Base-by-base conservation (phyloP, 805 yeast genomes). In the Kregervanrija pseudodelftensis region DNA sequence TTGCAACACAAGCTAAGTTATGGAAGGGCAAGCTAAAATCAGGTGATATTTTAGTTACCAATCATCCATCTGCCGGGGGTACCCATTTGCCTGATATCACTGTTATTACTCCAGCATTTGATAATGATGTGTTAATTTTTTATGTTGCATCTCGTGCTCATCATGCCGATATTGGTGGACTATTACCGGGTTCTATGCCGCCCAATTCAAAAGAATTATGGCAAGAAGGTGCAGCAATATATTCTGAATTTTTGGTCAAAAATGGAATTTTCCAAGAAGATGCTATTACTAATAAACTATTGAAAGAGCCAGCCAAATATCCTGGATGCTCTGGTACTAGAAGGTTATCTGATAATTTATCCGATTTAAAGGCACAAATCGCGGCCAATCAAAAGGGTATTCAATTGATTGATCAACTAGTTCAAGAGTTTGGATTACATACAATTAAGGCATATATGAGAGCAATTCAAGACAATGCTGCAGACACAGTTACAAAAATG, bases 91-190 rank as follows among this genome's bases (percentile, higher is more conserved):
- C 95, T 0, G 95, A 86, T 65, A 88, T 90, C 51, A 90, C 97
- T 0, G 95, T 90, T 11, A 81, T 91, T 38, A 85, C 96, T 0
- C 98, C 98, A 0, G 89, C 90, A 1, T 84, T 87, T 58, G 69
- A 77, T n/a, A 70, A 70, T 37, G 74, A 69, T 7, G 62, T 68
- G 43, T 73, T 87, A 33, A 76, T 88, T 28, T 90, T 90, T 61
- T 90, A 87, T 71, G 89, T 87, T 11, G 98, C 97, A 0, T 82
- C 95, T 0, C 73, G 98, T 51, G 97, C 96, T 2, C 98, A 90
- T 65, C 98, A 91, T 65, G 90, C 96, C 5, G 98, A 90, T 63
- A 90, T 91, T 57, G 97, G 98, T 13, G 95, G 95, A 11, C 77
- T 83, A 46, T 66, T 87, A 33, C 95, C 97, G 1, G 97, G 97